These are phyloP conservation scores for Priceomyces carsonii DNA, from an alignment of 805 yeast species.

Conservation along the genomic window DNA sequence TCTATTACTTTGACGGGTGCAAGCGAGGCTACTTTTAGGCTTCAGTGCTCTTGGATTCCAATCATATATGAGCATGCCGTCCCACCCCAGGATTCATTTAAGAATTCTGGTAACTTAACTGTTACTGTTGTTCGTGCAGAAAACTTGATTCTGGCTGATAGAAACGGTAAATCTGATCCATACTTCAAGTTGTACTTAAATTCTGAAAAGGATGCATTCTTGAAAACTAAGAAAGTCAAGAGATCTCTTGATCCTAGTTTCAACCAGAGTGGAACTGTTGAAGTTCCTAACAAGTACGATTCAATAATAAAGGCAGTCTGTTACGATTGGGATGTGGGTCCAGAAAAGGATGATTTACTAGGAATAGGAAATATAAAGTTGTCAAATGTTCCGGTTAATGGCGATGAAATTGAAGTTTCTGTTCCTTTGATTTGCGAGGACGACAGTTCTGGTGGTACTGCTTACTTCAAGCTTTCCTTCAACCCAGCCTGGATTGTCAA, in stretches of 20 bases:
- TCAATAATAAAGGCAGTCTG: conserved; percentile 59
- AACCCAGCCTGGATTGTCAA: conserved; percentile 68
- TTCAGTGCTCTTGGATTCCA: conserved; percentile 81
- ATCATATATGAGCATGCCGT: conserved; percentile 51
- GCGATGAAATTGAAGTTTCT: conserved; percentile 50
- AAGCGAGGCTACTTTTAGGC: conserved; percentile 50
- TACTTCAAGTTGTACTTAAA: conserved; percentile 70
- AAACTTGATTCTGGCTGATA: conserved; percentile 80
- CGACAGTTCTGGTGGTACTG: conserved; percentile 61
- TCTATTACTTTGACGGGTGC: conserved; percentile 56
- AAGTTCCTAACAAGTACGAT: conserved; percentile 61
- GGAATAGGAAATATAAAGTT: conserved; percentile 65
- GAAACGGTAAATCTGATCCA: conserved; percentile 93
- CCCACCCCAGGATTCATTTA: conserved; percentile 73
- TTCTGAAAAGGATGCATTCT: conserved; percentile 55
- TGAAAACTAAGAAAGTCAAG: conserved; percentile 78
- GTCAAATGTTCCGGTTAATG: conserved; percentile 42
- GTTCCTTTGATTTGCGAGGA: conserved; percentile 53
- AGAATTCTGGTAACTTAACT: conserved; percentile 70
- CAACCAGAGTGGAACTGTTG: conserved; percentile 67
- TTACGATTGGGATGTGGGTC: conserved; percentile 93
- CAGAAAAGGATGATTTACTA: conserved; percentile 77
- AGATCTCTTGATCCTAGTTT: conserved; percentile 89
- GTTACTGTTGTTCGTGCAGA: conserved; percentile 65
- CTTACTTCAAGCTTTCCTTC: conserved; percentile 61